Evolutionary conservation across 805 yeast genomes (phyloP), one percentile per base, ranked within the genome.

Genomic region (Ogataea chonburiensis): DNA sequence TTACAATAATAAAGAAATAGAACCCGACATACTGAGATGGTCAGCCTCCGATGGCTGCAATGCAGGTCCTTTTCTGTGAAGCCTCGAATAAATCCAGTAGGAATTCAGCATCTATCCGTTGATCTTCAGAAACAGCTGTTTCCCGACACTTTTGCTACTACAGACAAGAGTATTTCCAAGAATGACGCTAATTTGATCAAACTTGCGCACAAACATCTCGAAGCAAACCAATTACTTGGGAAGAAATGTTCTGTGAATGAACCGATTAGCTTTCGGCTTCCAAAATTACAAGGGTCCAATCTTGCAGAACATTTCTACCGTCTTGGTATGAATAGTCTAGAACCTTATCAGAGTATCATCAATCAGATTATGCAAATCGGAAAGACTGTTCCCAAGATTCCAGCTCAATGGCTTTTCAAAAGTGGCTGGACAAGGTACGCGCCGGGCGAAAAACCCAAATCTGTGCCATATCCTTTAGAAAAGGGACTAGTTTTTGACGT

Each of bases 361-460:
- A 55, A 70, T 13, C 47, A 63, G 4, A 71, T 86, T 31, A 56
- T 66, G 1, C 46, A 42, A 1, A 43, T 58, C 17, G 73, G 58
- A 2, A 37, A 53, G 48, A 64, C 44, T 12, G 55, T 34, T 28
- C 49, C 61, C 31, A 74, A 42, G 12, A 28, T 40, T 19, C 86
- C 88, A 0, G 15, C 49, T 5, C 38, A 63, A 3, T 86, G 95
- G 88, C 37, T 60, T 2, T 56, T 74, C 33, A 54, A 66, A 46
- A 60, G 86, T 3, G 98, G 98, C 6, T 93, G 98, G 98, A 69
- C 76, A 12, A 68, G 82, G 49, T 91, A 93, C 57, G 74, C 63
- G 3, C 63, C 66, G 0, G 81, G 80, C 1, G 54, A 63, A 35
- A 44, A 47, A 0, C 88, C 95, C 0, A 59, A 61, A 14, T 40